phyloP scores from a whole-genome alignment of 176 grass and related monocot species.

The Eragrostis nindensis region DNA sequence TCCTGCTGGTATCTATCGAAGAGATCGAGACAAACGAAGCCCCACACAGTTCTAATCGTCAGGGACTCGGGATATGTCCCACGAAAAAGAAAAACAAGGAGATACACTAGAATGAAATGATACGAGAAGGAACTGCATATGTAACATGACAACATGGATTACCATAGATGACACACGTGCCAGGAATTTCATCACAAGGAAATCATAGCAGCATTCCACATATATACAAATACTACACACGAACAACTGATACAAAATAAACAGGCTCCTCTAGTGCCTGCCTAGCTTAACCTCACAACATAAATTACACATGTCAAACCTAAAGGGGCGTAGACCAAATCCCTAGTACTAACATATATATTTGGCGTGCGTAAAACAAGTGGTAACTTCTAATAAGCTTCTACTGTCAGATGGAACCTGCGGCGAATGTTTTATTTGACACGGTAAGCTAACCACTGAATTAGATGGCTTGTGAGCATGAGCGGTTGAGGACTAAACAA shows the following conservation, averaged over 20 bases:
- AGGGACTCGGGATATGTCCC: too few relatives aligned
- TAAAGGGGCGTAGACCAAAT: background rate
- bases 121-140: background rate
- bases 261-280: slow-evolving; percentile 10
- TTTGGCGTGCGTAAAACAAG: background rate
- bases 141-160: background rate
- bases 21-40: background rate
- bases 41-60: too few relatives aligned
- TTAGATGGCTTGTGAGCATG: slow-evolving; percentile 25
- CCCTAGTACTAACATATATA: slow-evolving; percentile 1
- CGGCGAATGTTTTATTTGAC: background rate
- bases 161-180: background rate
- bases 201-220: slow-evolving; percentile 12
- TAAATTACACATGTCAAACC: background rate
- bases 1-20: background rate
- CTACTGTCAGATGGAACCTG: background rate
- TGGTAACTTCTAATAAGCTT: background rate
- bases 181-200: slow-evolving; percentile 18
- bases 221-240: slow-evolving; percentile 30
- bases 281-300: slow-evolving; percentile 24
- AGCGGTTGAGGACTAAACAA: background rate
- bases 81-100: background rate
- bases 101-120: too few relatives aligned
- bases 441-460: background rate
- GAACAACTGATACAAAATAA: background rate